A percentile compares a stretch with the other conserved stretches of the same genome.
These are phyloP conservation scores for Thelonectria discophora DNA, from an alignment of 2,329 filamentous ascomycete genomes.

Conservation along the genomic window DNA sequence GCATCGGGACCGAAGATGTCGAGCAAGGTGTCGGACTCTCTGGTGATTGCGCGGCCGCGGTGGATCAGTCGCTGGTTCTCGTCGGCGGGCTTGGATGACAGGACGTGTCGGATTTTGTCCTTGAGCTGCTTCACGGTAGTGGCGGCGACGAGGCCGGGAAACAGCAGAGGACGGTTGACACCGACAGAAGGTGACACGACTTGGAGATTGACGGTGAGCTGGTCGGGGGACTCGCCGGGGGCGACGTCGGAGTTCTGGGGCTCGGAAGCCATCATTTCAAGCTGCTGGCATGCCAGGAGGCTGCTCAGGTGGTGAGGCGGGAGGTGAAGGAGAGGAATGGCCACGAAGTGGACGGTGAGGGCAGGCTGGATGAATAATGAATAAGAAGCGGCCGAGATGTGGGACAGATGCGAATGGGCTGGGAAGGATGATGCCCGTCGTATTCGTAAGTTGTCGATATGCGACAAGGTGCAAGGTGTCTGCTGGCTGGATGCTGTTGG, in stretches of 20 bases:
- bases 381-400: slow-evolving; percentile 1
- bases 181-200: slow-evolving; percentile 67
- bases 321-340: slow-evolving; percentile 8
- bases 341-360: slow-evolving; percentile 3
- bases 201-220: slow-evolving; percentile 62
- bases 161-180: slow-evolving; percentile 60
- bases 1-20: slow-evolving; percentile 65
- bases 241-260: slow-evolving; percentile 37
- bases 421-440: slow-evolving; percentile 4
- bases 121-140: slow-evolving; percentile 68
- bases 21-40: slow-evolving; percentile 64
- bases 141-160: slow-evolving; percentile 57
- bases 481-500: neutral
- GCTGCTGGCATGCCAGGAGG: slow-evolving; percentile 41
- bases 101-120: slow-evolving; percentile 62
- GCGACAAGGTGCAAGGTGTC: slow-evolving; percentile 16
- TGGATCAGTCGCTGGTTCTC: slow-evolving; percentile 69
- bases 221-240: slow-evolving; percentile 39
- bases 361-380: neutral
- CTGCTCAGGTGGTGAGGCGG: slow-evolving; percentile 20
- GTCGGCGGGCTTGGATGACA: slow-evolving; percentile 60
- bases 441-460: slow-evolving; percentile 20
- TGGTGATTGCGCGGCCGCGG: slow-evolving; percentile 63
- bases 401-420: neutral
- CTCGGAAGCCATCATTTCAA: slow-evolving; percentile 52